Conservation (phyloP, 257 asterid genomes). For the Scutellaria minor region DNA sequence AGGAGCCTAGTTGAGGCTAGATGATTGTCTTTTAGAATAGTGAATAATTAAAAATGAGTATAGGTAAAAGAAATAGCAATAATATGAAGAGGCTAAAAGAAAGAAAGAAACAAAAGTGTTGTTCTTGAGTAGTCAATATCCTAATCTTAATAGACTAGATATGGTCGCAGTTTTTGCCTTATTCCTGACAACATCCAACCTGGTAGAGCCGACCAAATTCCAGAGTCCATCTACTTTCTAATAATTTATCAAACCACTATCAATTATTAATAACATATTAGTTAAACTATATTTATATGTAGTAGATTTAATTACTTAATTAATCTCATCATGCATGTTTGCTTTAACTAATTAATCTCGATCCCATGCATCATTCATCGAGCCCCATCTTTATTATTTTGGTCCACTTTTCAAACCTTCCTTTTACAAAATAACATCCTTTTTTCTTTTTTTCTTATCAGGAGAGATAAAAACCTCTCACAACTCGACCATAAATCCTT, state of each 20-base stretch:
- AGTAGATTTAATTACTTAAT: slow-evolving; percentile 6
- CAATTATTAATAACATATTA: slow-evolving; percentile 21
- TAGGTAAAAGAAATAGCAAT: neutral
- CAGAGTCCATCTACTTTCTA: neutral
- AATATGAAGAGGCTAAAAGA: slow-evolving; percentile 25
- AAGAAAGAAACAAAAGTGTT: slow-evolving; percentile 39
- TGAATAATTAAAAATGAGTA: neutral
- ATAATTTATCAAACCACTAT: slow-evolving; percentile 50
- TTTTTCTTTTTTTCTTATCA: too few species aligned
- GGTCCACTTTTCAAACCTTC: slow-evolving; percentile 44
- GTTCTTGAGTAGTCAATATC: slow-evolving; percentile 41
- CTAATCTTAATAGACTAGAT: slow-evolving; percentile 38
- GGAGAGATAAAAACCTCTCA: too few species aligned
- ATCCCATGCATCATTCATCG: slow-evolving; percentile 51
- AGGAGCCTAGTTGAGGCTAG: neutral
- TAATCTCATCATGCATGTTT: slow-evolving; percentile 7
- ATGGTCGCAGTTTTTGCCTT: slow-evolving; percentile 47
- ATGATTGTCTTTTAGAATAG: neutral
- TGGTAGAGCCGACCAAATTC: slow-evolving; percentile 39
- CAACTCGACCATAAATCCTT: too few species aligned
- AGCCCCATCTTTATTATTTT: slow-evolving; percentile 46
- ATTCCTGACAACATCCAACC: slow-evolving; percentile 40
- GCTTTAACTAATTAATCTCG: slow-evolving; percentile 32
- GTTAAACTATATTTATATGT: slow-evolving; percentile 11
- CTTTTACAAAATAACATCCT: too few species aligned